Percentiles rank a stretch among this genome's conserved stretches.
These are phyloP conservation scores for Salix udensis DNA, from an alignment of 345 rosid species.

Conservation along the genomic window DNA sequence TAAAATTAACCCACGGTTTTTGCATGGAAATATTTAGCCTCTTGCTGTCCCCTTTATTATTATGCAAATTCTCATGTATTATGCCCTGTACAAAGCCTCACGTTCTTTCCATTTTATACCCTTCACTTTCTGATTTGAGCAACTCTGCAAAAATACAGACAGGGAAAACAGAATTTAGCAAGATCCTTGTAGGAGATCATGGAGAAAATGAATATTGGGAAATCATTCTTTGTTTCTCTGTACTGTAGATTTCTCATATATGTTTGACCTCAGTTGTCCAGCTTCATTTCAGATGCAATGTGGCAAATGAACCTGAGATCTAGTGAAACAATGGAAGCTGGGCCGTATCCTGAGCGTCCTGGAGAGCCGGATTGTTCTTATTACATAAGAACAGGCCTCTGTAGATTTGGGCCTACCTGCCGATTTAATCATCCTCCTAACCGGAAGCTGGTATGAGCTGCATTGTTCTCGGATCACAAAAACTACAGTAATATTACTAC, in stretches of 20 bases:
- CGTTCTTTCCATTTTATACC: not conserved
- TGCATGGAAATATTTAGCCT: too few relatives aligned
- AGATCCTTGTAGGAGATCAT: not conserved
- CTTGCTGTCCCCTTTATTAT: not conserved
- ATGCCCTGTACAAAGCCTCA: not conserved
- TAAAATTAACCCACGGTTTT: too few relatives aligned
- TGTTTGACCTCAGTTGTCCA: slow-evolving; percentile 25
- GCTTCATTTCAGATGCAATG: slow-evolving; percentile 61
- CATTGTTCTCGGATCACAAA: slow-evolving; percentile 3
- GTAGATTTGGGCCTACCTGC: slow-evolving; percentile 77
- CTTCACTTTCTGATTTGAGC: slow-evolving; percentile 4
- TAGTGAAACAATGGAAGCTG: slow-evolving; percentile 63
- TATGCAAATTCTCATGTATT: not conserved
- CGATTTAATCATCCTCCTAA: slow-evolving; percentile 78
- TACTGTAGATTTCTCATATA: not conserved
- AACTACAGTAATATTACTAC: not conserved
- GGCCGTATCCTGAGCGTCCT: slow-evolving; percentile 77
- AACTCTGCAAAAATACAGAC: not conserved
- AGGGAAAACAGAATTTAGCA: not conserved
- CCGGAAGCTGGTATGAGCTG: slow-evolving; percentile 72
- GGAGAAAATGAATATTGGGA: not conserved
- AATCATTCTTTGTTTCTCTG: slow-evolving; percentile 3
- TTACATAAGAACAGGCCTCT: slow-evolving; percentile 95
- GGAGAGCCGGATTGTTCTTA: slow-evolving; percentile 97
- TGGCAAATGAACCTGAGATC: slow-evolving; percentile 82